Conservation (phyloP, 257 asterid species). For the Solanum piurae region DNA sequence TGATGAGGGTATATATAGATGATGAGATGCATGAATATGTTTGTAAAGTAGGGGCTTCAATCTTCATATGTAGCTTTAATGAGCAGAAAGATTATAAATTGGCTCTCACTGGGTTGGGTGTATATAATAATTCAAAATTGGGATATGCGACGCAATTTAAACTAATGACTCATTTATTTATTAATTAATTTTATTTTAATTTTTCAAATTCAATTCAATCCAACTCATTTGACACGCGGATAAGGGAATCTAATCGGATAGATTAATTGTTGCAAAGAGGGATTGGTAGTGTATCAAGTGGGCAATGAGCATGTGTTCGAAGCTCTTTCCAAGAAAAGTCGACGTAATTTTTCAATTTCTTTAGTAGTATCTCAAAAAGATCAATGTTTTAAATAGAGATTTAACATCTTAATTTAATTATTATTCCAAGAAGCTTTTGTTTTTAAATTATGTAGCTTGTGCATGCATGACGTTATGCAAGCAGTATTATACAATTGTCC, state of each 20-base stretch:
- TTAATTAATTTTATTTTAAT: too few relatives aligned
- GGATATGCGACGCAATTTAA: neutral
- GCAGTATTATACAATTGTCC: neutral
- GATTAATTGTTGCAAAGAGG: neutral
- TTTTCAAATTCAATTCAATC: too few relatives aligned
- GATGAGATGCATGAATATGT: neutral
- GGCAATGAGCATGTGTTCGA: conserved; percentile 6
- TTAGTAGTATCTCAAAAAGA: neutral
- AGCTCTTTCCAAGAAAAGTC: neutral
- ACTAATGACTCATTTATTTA: too few relatives aligned
- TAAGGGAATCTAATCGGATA: neutral
- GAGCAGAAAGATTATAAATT: neutral
- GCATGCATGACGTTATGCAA: neutral
- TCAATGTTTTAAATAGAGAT: neutral
- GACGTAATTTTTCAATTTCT: neutral
- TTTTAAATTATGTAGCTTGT: neutral
- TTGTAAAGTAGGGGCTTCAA: neutral
- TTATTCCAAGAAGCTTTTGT: neutral
- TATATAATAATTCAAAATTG: neutral
- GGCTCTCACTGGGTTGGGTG: neutral
- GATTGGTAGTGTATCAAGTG: neutral
- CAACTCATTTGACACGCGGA: neutral
- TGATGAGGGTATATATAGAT: neutral
- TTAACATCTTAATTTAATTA: neutral
- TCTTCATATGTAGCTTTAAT: neutral